These are phyloP conservation scores for Aquilaria yunnanensis DNA, from an alignment of 345 rosid genomes.

Conservation along the genomic window DNA sequence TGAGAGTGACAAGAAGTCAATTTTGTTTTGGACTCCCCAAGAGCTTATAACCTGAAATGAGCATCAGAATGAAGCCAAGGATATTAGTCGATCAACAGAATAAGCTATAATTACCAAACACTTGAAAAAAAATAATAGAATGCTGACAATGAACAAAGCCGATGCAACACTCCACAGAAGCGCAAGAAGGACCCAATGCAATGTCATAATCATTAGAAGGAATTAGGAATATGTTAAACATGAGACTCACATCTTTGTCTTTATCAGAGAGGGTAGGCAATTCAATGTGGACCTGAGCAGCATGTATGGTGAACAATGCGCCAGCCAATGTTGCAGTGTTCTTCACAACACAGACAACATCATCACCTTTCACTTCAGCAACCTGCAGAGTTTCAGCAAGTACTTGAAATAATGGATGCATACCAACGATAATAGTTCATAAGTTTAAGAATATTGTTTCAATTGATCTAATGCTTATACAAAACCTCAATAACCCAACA, in stretches of 20 bases:
- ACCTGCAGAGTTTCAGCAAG: constrained; percentile 42
- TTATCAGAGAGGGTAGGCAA: constrained; percentile 84
- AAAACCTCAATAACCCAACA: background rate
- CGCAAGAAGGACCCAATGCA: too few relatives aligned
- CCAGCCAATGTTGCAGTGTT: constrained; percentile 89
- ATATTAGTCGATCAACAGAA: background rate
- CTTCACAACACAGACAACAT: constrained; percentile 82
- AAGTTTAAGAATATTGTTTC: background rate
- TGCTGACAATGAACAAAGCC: background rate
- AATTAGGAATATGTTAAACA: background rate
- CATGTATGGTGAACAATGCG: constrained; percentile 78
- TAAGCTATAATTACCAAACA: too few relatives aligned
- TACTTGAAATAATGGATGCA: background rate
- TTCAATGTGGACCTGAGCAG: constrained; percentile 80
- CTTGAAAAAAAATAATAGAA: background rate
- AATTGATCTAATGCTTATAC: background rate
- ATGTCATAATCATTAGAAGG: background rate
- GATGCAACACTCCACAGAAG: too few relatives aligned
- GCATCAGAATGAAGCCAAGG: constrained; percentile 5
- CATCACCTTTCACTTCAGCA: constrained; percentile 70
- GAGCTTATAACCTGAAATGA: constrained; percentile 65
- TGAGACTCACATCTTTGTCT: constrained; percentile 71
- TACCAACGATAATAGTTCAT: background rate
- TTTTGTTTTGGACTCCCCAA: constrained; percentile 95
- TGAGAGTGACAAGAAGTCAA: constrained; percentile 91